These are phyloP conservation scores for Kwoniella mangroviensis DNA, from an alignment of 768 basidiomycete species.

Conservation along the genomic window DNA sequence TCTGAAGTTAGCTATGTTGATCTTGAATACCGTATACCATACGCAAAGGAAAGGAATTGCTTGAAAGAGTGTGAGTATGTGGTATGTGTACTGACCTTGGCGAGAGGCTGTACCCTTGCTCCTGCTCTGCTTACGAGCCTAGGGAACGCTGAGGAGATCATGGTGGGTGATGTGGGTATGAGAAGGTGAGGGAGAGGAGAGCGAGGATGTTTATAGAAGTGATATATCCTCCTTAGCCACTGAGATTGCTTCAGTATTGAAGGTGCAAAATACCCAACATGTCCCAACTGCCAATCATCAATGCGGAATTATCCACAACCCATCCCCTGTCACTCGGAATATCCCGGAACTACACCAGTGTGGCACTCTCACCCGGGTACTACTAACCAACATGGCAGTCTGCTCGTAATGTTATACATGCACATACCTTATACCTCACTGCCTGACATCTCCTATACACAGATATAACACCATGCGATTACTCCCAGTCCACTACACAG, in stretches of 20 bases:
- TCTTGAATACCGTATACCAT: neutral
- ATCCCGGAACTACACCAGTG: neutral
- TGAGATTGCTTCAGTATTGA: neutral
- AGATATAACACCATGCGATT: too few species aligned
- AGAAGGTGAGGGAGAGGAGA: conserved; percentile 7
- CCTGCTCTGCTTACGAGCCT: conserved; percentile 36
- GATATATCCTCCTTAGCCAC: neutral
- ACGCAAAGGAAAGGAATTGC: neutral
- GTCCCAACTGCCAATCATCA: conserved; percentile 16
- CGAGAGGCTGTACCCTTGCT: conserved; percentile 20
- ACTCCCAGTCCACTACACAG: too few species aligned
- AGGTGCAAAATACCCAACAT: neutral
- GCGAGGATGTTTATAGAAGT: neutral
- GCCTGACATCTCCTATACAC: too few species aligned
- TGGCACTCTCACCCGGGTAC: neutral
- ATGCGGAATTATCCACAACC: conserved; percentile 2
- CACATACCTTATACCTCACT: too few species aligned
- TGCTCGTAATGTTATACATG: too few species aligned
- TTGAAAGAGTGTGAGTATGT: neutral
- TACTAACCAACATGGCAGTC: neutral
- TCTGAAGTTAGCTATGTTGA: neutral
- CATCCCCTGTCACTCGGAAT: neutral
- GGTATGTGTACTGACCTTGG: conserved; percentile 27
- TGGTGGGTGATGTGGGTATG: conserved; percentile 10
- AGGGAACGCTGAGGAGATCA: conserved; percentile 41